phyloP scores from a whole-genome alignment of 371 early-diverging fungal species.

The Nematocida homosporus region DNA sequence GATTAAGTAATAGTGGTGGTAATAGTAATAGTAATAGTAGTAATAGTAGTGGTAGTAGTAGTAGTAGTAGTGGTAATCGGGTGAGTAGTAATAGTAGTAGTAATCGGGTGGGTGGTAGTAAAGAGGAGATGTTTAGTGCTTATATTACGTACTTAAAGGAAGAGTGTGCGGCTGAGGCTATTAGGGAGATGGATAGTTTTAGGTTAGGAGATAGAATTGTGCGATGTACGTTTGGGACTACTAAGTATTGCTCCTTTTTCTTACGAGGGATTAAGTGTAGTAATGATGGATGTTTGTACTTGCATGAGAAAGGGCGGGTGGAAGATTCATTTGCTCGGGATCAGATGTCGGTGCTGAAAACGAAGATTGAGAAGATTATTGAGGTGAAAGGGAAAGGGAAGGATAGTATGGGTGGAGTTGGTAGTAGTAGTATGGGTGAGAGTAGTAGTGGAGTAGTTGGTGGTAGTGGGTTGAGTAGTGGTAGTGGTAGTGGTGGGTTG shows the following conservation, averaged over 20 bases:
- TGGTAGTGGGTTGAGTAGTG: not conserved
- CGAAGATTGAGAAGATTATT: conserved; percentile 64
- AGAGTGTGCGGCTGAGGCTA: conserved; percentile 64
- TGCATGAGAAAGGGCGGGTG: conserved; percentile 64
- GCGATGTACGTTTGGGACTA: conserved; percentile 68
- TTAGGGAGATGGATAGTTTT: conserved; percentile 67
- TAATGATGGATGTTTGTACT: conserved; percentile 68
- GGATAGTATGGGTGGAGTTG: not conserved
- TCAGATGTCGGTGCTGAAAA: conserved; percentile 65
- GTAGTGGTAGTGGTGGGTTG: not conserved
- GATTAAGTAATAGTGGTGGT: too few relatives aligned
- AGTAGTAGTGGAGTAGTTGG: conserved; percentile 8
- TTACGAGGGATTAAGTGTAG: conserved; percentile 67
- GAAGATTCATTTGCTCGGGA: conserved; percentile 66
- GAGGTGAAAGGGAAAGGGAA: conserved; percentile 57
- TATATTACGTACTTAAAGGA: conserved; percentile 66
- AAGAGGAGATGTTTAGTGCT: conserved; percentile 60
- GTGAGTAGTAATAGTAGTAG: too few relatives aligned
- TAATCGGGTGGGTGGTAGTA: not conserved
- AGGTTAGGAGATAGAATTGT: conserved; percentile 63
- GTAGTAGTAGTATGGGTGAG: conserved; percentile 59
- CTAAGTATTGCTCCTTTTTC: conserved; percentile 69
- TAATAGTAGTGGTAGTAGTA: too few relatives aligned
- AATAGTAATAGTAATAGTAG: too few relatives aligned
- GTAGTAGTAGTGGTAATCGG: too few relatives aligned